Conservation (phyloP, 2,329 filamentous ascomycete genomes). For the Aspergillus carbonarius region DNA sequence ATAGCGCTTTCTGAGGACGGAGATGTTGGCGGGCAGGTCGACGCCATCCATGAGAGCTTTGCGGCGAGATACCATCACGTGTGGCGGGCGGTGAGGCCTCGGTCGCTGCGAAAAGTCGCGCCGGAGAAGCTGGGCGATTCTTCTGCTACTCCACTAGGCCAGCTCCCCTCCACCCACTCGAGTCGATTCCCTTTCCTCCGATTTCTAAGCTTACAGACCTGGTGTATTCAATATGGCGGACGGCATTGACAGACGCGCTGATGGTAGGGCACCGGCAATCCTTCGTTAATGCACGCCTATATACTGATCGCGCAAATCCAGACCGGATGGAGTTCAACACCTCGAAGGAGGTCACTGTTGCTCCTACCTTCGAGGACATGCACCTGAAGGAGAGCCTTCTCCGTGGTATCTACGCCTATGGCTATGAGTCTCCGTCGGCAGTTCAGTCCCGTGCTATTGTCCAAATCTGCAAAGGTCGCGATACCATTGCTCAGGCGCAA, state of each 20-base stretch:
- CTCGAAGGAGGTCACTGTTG: constrained; percentile 92
- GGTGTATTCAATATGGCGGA: constrained; percentile 72
- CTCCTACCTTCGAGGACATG: constrained; percentile 93
- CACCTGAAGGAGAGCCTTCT: constrained; percentile 96
- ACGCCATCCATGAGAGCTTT: constrained; percentile 24
- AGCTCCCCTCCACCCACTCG: neutral
- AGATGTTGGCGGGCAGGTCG: constrained; percentile 5
- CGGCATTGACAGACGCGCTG: constrained; percentile 84
- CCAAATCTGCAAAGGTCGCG: constrained; percentile 97
- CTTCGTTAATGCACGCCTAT: constrained; percentile 3
- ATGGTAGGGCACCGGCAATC: constrained; percentile 48
- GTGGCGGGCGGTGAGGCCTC: constrained; percentile 19
- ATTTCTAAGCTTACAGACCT: constrained; percentile 3
- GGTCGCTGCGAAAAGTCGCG: constrained; percentile 26
- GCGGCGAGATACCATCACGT: constrained; percentile 26
- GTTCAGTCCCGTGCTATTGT: constrained; percentile 98
- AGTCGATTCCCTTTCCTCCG: constrained; percentile 5
- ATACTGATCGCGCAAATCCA: constrained; percentile 33
- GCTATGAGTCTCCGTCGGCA: constrained; percentile 96
- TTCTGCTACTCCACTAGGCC: constrained; percentile 6
- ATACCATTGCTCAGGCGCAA: constrained; percentile 97
- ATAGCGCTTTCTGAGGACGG: neutral
- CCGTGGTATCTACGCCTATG: constrained; percentile 96
- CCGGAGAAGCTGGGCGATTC: constrained; percentile 7
- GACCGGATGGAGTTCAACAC: constrained; percentile 98